Conservation (phyloP, 2,329 filamentous ascomycete species). For the Penicillium griseofulvum region DNA sequence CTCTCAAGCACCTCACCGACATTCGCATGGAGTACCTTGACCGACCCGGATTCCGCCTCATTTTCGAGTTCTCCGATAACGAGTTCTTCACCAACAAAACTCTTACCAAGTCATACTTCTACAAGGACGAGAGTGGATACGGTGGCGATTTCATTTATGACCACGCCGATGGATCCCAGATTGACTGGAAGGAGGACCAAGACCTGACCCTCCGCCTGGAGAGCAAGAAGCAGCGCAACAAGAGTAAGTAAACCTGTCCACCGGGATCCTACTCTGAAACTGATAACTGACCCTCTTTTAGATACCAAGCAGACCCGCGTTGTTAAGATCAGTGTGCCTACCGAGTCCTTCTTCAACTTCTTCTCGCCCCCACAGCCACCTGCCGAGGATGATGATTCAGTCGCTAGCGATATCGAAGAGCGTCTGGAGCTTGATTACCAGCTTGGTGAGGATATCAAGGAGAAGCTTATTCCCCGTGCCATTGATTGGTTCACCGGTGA, state of each 20-base stretch:
- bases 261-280: background rate
- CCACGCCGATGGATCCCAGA: constrained; percentile 96
- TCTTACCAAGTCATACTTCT: constrained; percentile 97
- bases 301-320: constrained; percentile 99
- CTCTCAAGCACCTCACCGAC: constrained; percentile 83
- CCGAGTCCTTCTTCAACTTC: constrained; percentile 99
- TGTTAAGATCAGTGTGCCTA: constrained; percentile 98
- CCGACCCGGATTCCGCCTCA: constrained; percentile 94
- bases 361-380: constrained; percentile 93
- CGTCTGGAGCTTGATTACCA: constrained; percentile 95
- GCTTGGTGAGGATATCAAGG: constrained; percentile 98
- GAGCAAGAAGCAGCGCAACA: constrained; percentile 99
- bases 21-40: constrained; percentile 99
- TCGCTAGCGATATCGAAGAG: constrained; percentile 89
- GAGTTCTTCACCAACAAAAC: constrained; percentile 97
- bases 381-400: constrained; percentile 64
- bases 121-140: constrained; percentile 97
- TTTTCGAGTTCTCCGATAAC: constrained; percentile 95
- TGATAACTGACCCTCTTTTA: constrained; percentile 39
- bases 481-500: constrained; percentile 99
- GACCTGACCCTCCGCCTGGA: constrained; percentile 93
- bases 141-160: constrained; percentile 99
- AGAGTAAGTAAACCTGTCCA: constrained; percentile 66
- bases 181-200: constrained; percentile 91
- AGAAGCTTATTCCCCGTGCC: constrained; percentile 97